Percentiles rank a stretch among this genome's conserved stretches.
Evolutionary conservation across 2,329 filamentous ascomycete genomes (phyloP).

Genomic region (Ophiostoma perfectum): DNA sequence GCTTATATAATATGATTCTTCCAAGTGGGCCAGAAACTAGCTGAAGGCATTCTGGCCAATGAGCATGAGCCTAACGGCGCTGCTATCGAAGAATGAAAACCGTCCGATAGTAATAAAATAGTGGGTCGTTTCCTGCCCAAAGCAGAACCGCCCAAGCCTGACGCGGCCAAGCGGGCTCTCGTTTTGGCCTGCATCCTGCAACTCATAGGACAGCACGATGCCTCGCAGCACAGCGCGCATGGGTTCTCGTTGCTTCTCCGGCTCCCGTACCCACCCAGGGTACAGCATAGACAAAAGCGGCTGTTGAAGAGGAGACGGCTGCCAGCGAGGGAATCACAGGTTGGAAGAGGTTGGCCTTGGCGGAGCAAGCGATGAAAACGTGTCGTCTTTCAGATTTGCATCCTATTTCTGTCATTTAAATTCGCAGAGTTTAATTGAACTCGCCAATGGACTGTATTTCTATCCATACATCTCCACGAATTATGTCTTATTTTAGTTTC

Average conservation of each 20-base stretch:
- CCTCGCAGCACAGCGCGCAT: neutral
- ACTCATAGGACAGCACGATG: constrained; percentile 3
- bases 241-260: constrained; percentile 3
- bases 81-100: too few species aligned
- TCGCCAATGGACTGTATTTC: neutral
- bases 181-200: constrained; percentile 5
- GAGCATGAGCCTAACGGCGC: too few species aligned
- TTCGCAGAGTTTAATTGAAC: neutral
- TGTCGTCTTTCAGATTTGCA: too few species aligned
- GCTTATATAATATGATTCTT: neutral
- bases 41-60: neutral
- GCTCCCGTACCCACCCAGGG: neutral
- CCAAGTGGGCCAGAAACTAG: neutral
- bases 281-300: neutral
- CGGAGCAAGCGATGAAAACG: too few species aligned
- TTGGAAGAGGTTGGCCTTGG: too few species aligned
- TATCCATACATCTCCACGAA: neutral
- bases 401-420: neutral
- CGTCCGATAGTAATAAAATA: too few species aligned
- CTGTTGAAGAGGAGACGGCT: neutral
- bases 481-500: neutral
- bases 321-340: neutral
- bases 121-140: neutral
- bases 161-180: constrained; percentile 15
- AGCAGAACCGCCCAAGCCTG: neutral